Base-by-base conservation (phyloP, 164 flowering plant species). In the Akebia trifoliata region DNA sequence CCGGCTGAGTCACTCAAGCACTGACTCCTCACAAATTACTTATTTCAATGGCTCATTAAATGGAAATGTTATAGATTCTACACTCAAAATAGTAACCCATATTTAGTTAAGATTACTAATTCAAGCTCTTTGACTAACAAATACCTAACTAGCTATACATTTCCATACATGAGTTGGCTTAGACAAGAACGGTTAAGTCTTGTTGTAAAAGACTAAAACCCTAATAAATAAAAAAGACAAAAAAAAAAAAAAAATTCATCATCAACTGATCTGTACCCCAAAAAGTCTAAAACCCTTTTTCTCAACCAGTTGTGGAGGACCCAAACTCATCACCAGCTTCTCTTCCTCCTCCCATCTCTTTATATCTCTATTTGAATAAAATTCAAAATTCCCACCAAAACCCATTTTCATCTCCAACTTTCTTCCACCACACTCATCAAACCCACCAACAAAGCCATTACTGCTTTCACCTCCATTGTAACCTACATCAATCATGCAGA, bases 201-300 rank as follows among this genome's bases (percentile, higher is more conserved):
- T 31, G 30, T 47, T 17, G 24, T n/a, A n/a, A 6, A 15, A 20
- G 35, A 30, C 37, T 31, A 12, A 50, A 50, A 28, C 29, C 38
- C 50, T 46, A 22, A 10, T 6, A 44, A 22, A 15, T 24, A 21
- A 6, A 32, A 44, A 10, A 45, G 2, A 9, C 22, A 46, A n/a
- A 38, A 34, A 24, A 45, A 0, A 18, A 50, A 20, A 25, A 22
- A 38, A 48, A 37, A 22, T n/a, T 47, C 9, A 26, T 35, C 17
- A 29, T 64, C 35, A 59, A 29, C 44, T 67, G 14, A 76, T 72
- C 18, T 64, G 56, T 46, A 76, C 78, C 38, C 80, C 80, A 42
- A 79, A 79, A 18, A 79, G 61, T 52, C 59, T 68, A 31, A 76
- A 26, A 18, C 62, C 54, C 30, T 53, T 69, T 22, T 51, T 60